A percentile compares a stretch with the other conserved stretches of the same genome.
Evolutionary conservation across 805 yeast genomes (phyloP).

Genomic region (Candida palmyrensis): DNA sequence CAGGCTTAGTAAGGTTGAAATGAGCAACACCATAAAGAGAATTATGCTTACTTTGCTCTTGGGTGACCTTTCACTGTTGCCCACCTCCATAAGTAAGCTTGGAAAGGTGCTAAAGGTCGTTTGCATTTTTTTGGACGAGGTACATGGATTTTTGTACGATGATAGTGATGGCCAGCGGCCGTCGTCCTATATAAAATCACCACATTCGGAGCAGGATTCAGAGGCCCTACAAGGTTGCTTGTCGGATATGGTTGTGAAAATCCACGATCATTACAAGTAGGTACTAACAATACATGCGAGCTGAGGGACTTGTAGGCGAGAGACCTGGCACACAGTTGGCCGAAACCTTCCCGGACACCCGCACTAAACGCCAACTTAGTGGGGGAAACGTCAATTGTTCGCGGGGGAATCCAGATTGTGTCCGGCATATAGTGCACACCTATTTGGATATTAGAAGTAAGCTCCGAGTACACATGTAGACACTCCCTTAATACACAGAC

Average conservation of each 20-base stretch:
- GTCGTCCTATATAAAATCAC: constrained; percentile 1
- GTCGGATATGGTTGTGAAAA: not conserved
- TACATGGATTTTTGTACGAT: constrained; percentile 24
- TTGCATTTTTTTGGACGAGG: constrained; percentile 23
- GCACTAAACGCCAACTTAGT: too few species aligned
- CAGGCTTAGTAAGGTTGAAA: constrained; percentile 18
- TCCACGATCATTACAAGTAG: not conserved
- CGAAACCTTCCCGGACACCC: too few species aligned
- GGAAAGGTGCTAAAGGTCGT: constrained; percentile 22
- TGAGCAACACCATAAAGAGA: constrained; percentile 27
- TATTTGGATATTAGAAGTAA: too few species aligned
- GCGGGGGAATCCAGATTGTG: too few species aligned
- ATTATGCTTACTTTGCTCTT: constrained; percentile 30
- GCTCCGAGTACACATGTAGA: too few species aligned
- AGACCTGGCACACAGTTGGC: too few species aligned
- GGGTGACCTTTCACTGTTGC: constrained; percentile 22
- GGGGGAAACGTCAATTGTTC: too few species aligned
- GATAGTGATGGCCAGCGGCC: constrained; percentile 7
- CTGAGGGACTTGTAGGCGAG: too few species aligned
- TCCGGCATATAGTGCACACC: too few species aligned
- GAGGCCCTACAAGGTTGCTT: constrained; percentile 1
- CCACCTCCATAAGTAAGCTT: constrained; percentile 19
- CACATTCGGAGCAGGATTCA: not conserved
- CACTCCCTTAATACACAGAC: too few species aligned
- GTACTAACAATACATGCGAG: too few species aligned